Base-by-base conservation (phyloP, 2,329 filamentous ascomycete species). In the Karstenula rhodostoma region DNA sequence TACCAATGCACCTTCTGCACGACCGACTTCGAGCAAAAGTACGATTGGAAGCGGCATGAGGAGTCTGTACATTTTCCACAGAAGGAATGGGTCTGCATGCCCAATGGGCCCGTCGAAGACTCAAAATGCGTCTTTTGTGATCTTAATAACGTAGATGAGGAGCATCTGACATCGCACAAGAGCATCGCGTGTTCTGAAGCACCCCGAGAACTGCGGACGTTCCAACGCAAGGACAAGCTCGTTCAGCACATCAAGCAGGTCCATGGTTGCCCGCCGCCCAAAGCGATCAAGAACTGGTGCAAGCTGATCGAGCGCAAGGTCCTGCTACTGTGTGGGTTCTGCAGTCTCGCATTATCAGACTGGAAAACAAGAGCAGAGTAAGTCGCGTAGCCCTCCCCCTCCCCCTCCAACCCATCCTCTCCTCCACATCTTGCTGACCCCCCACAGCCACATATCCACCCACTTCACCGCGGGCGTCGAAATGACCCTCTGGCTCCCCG, bases 1-100 rank as follows among this genome's bases (percentile, higher is more conserved):
- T 85, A 80, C 58, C 82, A 85, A 67, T 85, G 83, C 63, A 85
- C 83, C 4, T 85, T 85, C 66, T 85, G 83, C 61, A 77, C 80
- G 9, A 78, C 82, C 56, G 79, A 81, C 3, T 85, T 85, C 58
- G 73, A 79, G 33, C 81, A 83, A 42, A 85, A 85, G 63, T 84
- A 84, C 71, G 83, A 85, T 68, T 85, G 83, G 83, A 80, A 82
- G 61, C 81, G 88, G 57, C 89, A 90, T 72, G 89, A 91, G 69
- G 7, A 77, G 88, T 57, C 88, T 87, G 73, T 72, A 87, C 60
- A 90, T 86, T 6, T 83, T 88, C 73, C 82, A 84, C 57, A 90
- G 87, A 88, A 83, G 87, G 22, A 90, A 86, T 8, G 81, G 83
- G 82, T 79, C 9, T 85, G 83, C 67, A 80, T 82, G 58, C 82